Base-by-base conservation (phyloP, 2,329 filamentous ascomycete species). In the Diaporthe sp. region DNA sequence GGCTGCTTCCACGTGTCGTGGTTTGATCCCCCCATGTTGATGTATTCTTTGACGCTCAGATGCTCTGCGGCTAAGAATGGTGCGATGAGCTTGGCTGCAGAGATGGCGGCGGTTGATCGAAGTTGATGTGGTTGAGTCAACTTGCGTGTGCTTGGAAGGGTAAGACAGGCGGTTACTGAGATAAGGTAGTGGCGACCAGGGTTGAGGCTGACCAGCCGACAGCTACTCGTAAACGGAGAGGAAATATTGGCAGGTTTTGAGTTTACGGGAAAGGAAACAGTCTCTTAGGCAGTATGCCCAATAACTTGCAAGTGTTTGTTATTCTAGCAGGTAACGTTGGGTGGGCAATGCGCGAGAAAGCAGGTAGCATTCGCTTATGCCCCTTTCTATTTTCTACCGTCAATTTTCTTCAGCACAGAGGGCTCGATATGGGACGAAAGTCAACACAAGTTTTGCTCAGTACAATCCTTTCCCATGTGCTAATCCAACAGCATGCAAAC, bases 1-100 rank as follows among this genome's bases (percentile, higher is more conserved):
- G 70, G 70, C 30, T 72, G 70, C 47, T 35, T 64, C 70, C 70
- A 72, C 15, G 42, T 54, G 35, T 72, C 57, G 10, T 72, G 70
- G 35, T 72, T 72, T 28, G n/a, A 15, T 25, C 45, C 40, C 17
- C 57, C 70, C 70, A 72, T 72, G 17, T 55, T 35, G 57, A 13
- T 17, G 25, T 28, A 7, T 42, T 19, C 15, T n/a, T 3, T 10
- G 17, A 17, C n/a, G 33, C 6, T 5, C 25, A 40, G 47, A 5
- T 22, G 13, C 1, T 54, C 19, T 33, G 28, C 28, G 28, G 19
- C 10, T 33, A 64, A 35, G 15, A 19, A 4, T 38, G 6, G 12
- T 4, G 30, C 28, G 30, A 22, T 28, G 19, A 17, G 13, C 3
- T 30, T 25, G 15, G 9, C 17, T 47, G 12, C 13, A 22, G 19